Conservation (phyloP, 2,329 filamentous ascomycete genomes). For the Didymella pinodella region DNA sequence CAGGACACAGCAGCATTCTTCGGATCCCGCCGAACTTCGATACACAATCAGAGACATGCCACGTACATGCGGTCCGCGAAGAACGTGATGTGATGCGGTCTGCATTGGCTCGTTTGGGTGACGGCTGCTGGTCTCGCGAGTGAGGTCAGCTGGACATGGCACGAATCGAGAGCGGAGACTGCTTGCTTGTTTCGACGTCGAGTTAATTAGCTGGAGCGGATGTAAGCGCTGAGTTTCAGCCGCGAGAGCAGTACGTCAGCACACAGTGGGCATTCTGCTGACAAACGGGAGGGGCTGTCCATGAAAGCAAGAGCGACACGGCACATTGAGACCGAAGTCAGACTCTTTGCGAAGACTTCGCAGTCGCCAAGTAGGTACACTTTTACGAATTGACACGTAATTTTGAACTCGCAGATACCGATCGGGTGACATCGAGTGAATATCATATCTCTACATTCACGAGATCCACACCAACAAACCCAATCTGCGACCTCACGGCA, state of each 20-base stretch:
- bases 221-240: conserved; percentile 15
- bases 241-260: not conserved
- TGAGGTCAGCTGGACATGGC: conserved; percentile 12
- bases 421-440: not conserved
- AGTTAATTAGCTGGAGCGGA: not conserved
- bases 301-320: not conserved
- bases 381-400: not conserved
- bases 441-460: not conserved
- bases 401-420: not conserved
- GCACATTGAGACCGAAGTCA: not conserved
- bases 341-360: not conserved
- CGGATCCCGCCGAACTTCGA: conserved; percentile 16
- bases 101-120: conserved; percentile 5
- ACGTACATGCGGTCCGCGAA: conserved; percentile 13
- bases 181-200: conserved; percentile 14
- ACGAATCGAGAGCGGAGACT: not conserved
- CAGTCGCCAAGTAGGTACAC: not conserved
- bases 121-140: not conserved
- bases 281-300: not conserved
- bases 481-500: conserved; percentile 16
- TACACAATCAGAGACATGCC: conserved; percentile 18
- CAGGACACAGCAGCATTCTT: conserved; percentile 12
- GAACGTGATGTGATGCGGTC: conserved; percentile 12
- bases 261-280: not conserved
- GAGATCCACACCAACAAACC: conserved; percentile 1